A percentile compares a stretch with the other conserved stretches of the same genome.
These are phyloP conservation scores for Roridomyces roridus DNA, from an alignment of 768 basidiomycete species.

Conservation along the genomic window DNA sequence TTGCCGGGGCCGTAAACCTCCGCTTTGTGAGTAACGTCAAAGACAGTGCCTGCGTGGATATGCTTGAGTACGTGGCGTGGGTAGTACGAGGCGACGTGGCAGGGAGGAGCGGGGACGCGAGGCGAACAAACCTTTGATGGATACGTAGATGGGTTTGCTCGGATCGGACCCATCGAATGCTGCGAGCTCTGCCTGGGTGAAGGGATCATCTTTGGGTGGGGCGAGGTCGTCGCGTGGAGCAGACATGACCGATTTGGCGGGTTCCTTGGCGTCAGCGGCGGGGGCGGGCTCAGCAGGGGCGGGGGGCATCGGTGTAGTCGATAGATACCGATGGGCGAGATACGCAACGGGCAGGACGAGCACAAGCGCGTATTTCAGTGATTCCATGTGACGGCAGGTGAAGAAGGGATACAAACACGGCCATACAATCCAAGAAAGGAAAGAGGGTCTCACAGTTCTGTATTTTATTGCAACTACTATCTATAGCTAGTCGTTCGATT, in stretches of 20 bases:
- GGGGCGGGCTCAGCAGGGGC: too few species aligned
- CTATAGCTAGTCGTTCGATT: too few species aligned
- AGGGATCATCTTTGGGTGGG: constrained; percentile 81
- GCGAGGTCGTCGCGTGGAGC: constrained; percentile 61
- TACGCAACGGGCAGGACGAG: too few species aligned
- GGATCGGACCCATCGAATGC: constrained; percentile 73
- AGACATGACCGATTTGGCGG: constrained; percentile 66
- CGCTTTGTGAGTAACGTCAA: constrained; percentile 84
- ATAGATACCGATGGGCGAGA: too few species aligned
- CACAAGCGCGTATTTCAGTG: too few species aligned
- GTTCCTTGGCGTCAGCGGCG: too few species aligned
- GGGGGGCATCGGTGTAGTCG: too few species aligned
- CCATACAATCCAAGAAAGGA: too few species aligned
- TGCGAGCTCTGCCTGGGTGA: constrained; percentile 70
- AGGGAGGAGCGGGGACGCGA: background rate
- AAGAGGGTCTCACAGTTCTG: too few species aligned
- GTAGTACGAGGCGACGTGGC: background rate
- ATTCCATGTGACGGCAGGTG: too few species aligned
- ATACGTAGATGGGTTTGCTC: constrained; percentile 81
- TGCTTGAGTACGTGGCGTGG: background rate
- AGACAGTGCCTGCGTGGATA: constrained; percentile 69
- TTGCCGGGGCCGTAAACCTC: constrained; percentile 89
- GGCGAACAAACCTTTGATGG: constrained; percentile 78
- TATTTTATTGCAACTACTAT: too few species aligned
- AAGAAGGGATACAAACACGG: too few species aligned